A percentile compares a stretch with the other conserved stretches of the same genome.
Evolutionary conservation across 2,329 filamentous ascomycete genomes (phyloP).

Genomic region (Thielaviopsis punctulata): DNA sequence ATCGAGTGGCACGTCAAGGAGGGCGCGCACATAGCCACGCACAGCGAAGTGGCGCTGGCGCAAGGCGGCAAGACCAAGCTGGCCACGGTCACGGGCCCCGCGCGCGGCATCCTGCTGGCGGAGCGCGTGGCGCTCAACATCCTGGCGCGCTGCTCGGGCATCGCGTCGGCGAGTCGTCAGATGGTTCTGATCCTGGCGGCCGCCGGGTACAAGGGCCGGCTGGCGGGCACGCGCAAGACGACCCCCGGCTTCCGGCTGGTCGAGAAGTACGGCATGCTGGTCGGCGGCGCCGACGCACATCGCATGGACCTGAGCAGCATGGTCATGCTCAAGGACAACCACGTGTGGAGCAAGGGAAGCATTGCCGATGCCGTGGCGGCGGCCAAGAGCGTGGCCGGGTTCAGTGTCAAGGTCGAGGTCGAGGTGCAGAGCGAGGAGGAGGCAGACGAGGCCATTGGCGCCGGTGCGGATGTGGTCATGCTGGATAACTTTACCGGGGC

Average conservation of each 20-base stretch:
- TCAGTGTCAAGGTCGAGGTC: conserved; percentile 87
- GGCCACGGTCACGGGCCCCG: conserved; percentile 74
- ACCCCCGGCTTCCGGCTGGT: conserved; percentile 90
- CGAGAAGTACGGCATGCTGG: conserved; percentile 95
- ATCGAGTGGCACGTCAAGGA: conserved; percentile 77
- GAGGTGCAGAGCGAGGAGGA: conserved; percentile 74
- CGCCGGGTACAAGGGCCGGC: conserved; percentile 60
- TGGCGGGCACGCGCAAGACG: conserved; percentile 94
- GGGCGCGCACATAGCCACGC: conserved; percentile 49
- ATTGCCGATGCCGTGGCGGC: conserved; percentile 75
- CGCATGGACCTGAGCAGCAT: conserved; percentile 81
- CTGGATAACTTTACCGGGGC: conserved; percentile 83
- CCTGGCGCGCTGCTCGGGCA: conserved; percentile 75
- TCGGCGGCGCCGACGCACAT: conserved; percentile 83
- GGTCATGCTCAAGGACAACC: conserved; percentile 99
- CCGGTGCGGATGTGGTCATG: conserved; percentile 93
- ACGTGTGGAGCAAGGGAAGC: conserved; percentile 78
- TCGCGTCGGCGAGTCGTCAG: conserved; percentile 52
- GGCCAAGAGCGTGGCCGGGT: conserved; percentile 70
- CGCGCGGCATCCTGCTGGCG: conserved; percentile 64
- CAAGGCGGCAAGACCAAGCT: conserved; percentile 35
- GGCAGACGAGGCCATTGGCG: conserved; percentile 77
- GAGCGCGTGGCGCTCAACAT: conserved; percentile 88
- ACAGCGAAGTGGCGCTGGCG: conserved; percentile 27
- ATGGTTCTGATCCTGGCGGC: conserved; percentile 38